Evolutionary conservation across 352 stramenopile genomes (phyloP), one percentile per base, ranked within the genome.

Genomic region (Pythium guiyangense): DNA sequence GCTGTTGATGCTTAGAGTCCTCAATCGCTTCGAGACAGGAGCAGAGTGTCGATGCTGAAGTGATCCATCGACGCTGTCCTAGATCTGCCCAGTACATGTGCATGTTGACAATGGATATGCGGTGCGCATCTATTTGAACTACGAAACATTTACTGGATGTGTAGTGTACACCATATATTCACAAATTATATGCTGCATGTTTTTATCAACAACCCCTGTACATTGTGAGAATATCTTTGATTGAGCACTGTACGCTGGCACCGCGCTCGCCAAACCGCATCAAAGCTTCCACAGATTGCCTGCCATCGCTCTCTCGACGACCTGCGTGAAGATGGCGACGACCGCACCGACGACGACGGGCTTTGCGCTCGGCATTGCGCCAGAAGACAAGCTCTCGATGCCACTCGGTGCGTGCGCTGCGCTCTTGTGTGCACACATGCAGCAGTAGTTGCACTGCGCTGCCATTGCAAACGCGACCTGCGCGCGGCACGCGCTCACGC

Each of bases 361-460:
- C 35, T 84, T 81, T 56, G 65, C 73, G 43, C 52, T 86, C 48
- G 73, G 73, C 27, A 79, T 84, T 51, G 81, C 75, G 20, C 51
- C 75, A 10, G 75, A 86, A 59, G 64, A 86, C 59, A 74, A 86
- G 64, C 73, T 86, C 29, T 57, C 71, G 8, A 70, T 84, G 49
- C 71, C 73, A 42, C 69, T 86, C 18, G 75, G 75, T 86, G 54
- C 37, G 62, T 64, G 0, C 12, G 0, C 9, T 37, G 35, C 20
- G 48, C 39, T 15, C 46, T 2, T 6, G 11, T 25, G 10, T 44
- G 39, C 8, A 20, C n/a, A n/a, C 14, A 17, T 9, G 39, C 39
- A 44, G 39, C 39, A 45, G 39, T 17, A 44, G 6, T 17, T 18
- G 31, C 31, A 37, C 6, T 34, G 29, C 12, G 31, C 5, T 37